phyloP scores from a whole-genome alignment of 441 rosid species.

The Brassica balearica region DNA sequence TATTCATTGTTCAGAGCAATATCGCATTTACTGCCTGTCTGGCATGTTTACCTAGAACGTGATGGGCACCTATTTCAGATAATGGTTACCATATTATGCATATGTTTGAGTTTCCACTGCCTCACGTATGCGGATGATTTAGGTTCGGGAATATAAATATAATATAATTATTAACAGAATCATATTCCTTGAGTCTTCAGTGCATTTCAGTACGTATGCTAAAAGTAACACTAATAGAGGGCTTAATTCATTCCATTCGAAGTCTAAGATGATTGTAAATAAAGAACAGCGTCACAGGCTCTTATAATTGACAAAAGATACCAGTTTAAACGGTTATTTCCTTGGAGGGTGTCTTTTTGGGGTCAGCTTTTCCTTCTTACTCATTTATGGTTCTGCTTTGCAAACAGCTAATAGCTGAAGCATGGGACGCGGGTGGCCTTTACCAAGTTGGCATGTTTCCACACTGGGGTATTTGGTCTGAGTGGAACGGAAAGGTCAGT shows the following conservation, averaged over 20 bases:
- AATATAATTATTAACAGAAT: neutral
- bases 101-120: neutral
- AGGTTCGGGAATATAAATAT: constrained; percentile 6
- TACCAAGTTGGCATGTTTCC: constrained; percentile 98
- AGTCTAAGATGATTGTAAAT: neutral
- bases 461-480: constrained; percentile 99
- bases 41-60: neutral
- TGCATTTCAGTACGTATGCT: neutral
- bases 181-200: neutral
- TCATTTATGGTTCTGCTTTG: constrained; percentile 30
- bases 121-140: neutral
- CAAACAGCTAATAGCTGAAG: constrained; percentile 91
- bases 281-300: neutral
- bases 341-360: neutral
- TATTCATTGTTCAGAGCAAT: constrained; percentile 15
- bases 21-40: neutral
- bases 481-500: constrained; percentile 99
- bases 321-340: neutral
- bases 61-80: neutral
- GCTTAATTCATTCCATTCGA: neutral
- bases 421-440: constrained; percentile 98
- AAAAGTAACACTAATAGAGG: neutral
- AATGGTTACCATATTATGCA: neutral
- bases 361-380: neutral
- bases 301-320: neutral